Conservation (phyloP, 2,329 filamentous ascomycete species). For the Ophiocordyceps polyrhachis-furcata region DNA sequence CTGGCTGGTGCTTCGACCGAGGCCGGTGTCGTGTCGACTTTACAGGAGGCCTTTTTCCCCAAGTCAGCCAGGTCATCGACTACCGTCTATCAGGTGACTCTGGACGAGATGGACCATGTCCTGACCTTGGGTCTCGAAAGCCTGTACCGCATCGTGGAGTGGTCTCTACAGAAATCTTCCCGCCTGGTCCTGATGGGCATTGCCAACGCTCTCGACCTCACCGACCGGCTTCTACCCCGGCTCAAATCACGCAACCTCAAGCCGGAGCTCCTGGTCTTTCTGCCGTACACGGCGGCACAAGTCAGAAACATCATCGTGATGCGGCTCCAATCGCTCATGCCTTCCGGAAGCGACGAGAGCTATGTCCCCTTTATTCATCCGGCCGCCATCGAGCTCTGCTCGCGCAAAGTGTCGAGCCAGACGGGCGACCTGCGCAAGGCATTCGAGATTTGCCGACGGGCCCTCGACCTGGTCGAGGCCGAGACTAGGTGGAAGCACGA, state of each 20-base stretch:
- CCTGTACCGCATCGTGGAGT: slow-evolving; percentile 88
- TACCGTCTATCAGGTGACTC: slow-evolving; percentile 58
- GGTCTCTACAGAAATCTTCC: slow-evolving; percentile 71
- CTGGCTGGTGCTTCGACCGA: slow-evolving; percentile 40
- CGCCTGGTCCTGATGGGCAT: slow-evolving; percentile 76
- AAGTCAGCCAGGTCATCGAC: slow-evolving; percentile 27
- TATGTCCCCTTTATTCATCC: slow-evolving; percentile 83
- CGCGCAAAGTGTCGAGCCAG: slow-evolving; percentile 85
- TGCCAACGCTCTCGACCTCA: slow-evolving; percentile 88
- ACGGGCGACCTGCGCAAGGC: slow-evolving; percentile 89
- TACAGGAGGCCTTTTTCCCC: slow-evolving; percentile 55
- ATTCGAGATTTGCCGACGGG: slow-evolving; percentile 81
- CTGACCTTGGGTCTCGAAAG: slow-evolving; percentile 76
- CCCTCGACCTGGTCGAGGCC: slow-evolving; percentile 72
- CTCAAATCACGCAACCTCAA: slow-evolving; percentile 86
- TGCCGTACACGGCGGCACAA: slow-evolving; percentile 77
- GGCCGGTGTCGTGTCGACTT: slow-evolving; percentile 44
- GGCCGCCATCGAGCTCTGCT: slow-evolving; percentile 80
- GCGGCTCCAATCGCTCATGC: slow-evolving; percentile 59
- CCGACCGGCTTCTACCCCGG: slow-evolving; percentile 82
- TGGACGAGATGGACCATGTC: slow-evolving; percentile 93
- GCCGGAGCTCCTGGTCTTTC: slow-evolving; percentile 73
- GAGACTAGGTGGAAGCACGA: slow-evolving; percentile 63
- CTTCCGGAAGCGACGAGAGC: slow-evolving; percentile 30
- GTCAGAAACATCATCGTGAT: slow-evolving; percentile 75